phyloP scores from a whole-genome alignment of 2,329 filamentous ascomycete species.

The Zymoseptoria ardabiliae region DNA sequence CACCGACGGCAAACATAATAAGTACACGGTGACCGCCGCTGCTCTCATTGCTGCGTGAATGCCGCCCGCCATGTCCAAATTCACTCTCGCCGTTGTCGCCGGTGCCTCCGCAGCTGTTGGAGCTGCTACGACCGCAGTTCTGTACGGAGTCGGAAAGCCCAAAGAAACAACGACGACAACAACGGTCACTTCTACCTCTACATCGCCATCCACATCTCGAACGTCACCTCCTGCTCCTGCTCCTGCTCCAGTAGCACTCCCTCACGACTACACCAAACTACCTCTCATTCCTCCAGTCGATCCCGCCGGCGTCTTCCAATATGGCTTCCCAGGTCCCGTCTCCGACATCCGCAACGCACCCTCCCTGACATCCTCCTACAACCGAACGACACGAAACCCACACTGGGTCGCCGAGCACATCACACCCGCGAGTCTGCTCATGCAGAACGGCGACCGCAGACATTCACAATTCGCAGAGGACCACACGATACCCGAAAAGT shows the following conservation, averaged over 20 bases:
- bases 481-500: conserved; percentile 67
- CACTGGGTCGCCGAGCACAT: conserved; percentile 93
- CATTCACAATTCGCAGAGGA: conserved; percentile 82
- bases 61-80: conserved; percentile 40
- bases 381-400: conserved; percentile 84
- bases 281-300: conserved; percentile 35
- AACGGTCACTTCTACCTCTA: conserved; percentile 30
- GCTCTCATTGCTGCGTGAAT: conserved; percentile 1
- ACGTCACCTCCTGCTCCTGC: conserved; percentile 23
- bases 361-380: conserved; percentile 78
- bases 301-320: conserved; percentile 46
- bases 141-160: conserved; percentile 32
- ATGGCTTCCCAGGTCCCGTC: conserved; percentile 81
- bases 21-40: neutral
- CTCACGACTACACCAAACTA: conserved; percentile 15
- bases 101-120: conserved; percentile 43
- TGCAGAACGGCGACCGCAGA: conserved; percentile 72
- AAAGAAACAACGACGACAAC: conserved; percentile 22
- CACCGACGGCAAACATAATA: neutral
- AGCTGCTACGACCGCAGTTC: conserved; percentile 42
- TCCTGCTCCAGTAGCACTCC: conserved; percentile 21
- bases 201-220: conserved; percentile 18
- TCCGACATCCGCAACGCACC: conserved; percentile 70
- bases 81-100: conserved; percentile 43
- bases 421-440: conserved; percentile 72